Percentiles rank a stretch among this genome's conserved stretches.
Evolutionary conservation across 1,139 yeast species (phyloP).

Genomic region (Chernovozyma aurita): DNA sequence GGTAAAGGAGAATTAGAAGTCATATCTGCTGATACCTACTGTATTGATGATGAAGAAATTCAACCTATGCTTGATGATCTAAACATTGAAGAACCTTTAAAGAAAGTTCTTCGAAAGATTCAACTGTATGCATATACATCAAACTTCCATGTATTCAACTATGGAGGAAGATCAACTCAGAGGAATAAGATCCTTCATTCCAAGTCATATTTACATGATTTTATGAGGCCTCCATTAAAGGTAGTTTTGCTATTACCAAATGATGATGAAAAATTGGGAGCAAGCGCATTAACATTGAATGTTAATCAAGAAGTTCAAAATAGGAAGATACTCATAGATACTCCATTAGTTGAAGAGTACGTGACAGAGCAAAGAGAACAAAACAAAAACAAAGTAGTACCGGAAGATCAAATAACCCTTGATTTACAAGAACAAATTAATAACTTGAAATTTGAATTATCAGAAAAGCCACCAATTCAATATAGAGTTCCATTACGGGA

Average conservation of each 20-base stretch:
- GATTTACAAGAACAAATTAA: neutral
- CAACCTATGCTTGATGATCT: conserved; percentile 8
- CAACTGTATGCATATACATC: conserved; percentile 14
- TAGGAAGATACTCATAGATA: conserved; percentile 11
- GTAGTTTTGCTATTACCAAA: conserved; percentile 28
- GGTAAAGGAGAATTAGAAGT: conserved; percentile 18
- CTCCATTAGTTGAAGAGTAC: conserved; percentile 8
- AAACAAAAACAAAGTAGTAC: neutral
- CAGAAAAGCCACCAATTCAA: neutral
- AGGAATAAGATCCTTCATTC: conserved; percentile 26
- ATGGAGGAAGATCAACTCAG: conserved; percentile 29
- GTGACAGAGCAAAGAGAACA: neutral
- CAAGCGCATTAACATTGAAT: conserved; percentile 13
- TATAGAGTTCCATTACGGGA: neutral
- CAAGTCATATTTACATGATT: conserved; percentile 37
- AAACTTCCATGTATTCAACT: conserved; percentile 36
- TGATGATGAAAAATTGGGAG: conserved; percentile 9
- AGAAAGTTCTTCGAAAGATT: conserved; percentile 7
- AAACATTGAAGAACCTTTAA: conserved; percentile 6
- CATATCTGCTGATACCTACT: conserved; percentile 16
- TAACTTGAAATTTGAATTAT: neutral
- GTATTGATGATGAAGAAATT: conserved; percentile 26
- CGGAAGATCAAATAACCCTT: neutral
- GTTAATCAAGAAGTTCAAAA: conserved; percentile 13
- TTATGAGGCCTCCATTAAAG: conserved; percentile 41